Base-by-base conservation (phyloP, 2,329 filamentous ascomycete species). In the Chrysoporthe austroafricana region DNA sequence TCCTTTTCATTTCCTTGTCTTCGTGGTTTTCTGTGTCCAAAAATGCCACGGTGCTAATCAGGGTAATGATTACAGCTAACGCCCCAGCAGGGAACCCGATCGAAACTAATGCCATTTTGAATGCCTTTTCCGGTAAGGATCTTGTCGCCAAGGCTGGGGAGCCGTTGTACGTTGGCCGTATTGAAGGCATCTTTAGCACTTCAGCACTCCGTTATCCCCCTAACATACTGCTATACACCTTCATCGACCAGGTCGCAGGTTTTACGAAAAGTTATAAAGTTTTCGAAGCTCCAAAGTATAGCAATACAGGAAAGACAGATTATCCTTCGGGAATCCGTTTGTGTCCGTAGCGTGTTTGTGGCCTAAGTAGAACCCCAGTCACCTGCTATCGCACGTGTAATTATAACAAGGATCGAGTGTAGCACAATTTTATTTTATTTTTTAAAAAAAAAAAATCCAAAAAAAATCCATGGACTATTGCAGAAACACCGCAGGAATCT, bases 101-200 rank as follows among this genome's bases (percentile, higher is more conserved):
- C 14, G 78, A 80, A 66, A 76, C 78, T 2, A 70, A 72, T 2
- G 79, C 78, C 4, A 79, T 80, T 14, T 68, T 73, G 13, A 64
- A 63, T 3, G 74, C 74, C 7, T 79, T 78, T 61, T 76, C 74
- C 39, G 60, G n/a, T 14, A 21, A 26, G 3, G 57, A 39, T 1
- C 32, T 46, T 9, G 26, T 32, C 9, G 1, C 4, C 3, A 36
- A 44, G 68, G 43, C n/a, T 13, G 36, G 16, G 11, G 46, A 43
- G 36, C 56, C 14, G 2, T 48, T 78, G 54, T 62, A 75, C 6
- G 75, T 77, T 0, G 76, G 76, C 3, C 77, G 75, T 0, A 68
- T 79, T 83, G 16, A 81, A 79, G 68, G 74, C 76, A 0, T 66
- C 79, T 5, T 70, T 78, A 7, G 73, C 74, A 39, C 70, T 82